phyloP scores from a whole-genome alignment of 306 rosid species.

The Prosopis cineraria region DNA sequence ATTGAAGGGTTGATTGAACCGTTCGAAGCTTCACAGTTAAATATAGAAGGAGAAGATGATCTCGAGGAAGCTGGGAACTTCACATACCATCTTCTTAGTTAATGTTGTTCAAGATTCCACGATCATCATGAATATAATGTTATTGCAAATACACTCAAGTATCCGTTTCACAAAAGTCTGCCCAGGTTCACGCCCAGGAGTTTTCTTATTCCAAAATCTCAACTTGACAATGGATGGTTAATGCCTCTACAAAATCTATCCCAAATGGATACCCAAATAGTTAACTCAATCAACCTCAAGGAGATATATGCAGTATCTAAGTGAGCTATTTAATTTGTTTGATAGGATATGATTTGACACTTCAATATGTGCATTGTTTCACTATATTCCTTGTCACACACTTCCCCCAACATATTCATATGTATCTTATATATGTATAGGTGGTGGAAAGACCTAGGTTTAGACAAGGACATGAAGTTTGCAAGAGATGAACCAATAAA shows the following conservation, averaged over 20 bases:
- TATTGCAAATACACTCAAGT: conserved; percentile 8
- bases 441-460: conserved; percentile 24
- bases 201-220: neutral
- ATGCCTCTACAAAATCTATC: conserved; percentile 22
- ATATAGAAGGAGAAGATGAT: conserved; percentile 30
- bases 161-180: conserved; percentile 40
- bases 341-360: too few relatives aligned
- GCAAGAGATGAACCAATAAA: conserved; percentile 50
- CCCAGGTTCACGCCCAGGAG: conserved; percentile 33
- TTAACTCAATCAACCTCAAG: conserved; percentile 20
- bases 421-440: neutral
- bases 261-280: conserved; percentile 23
- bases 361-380: too few relatives aligned
- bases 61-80: conserved; percentile 31
- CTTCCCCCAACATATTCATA: too few relatives aligned
- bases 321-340: too few relatives aligned
- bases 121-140: neutral
- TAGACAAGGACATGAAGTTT: conserved; percentile 35
- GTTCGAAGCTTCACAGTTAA: conserved; percentile 41
- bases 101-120: neutral
- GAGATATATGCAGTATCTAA: conserved; percentile 28
- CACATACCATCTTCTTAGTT: conserved; percentile 16
- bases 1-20: conserved; percentile 26
- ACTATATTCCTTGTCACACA: too few relatives aligned
- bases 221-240: conserved; percentile 24